Conservation (phyloP, 371 early-diverging fungal genomes). For the Syncephalastrum racemosum region DNA sequence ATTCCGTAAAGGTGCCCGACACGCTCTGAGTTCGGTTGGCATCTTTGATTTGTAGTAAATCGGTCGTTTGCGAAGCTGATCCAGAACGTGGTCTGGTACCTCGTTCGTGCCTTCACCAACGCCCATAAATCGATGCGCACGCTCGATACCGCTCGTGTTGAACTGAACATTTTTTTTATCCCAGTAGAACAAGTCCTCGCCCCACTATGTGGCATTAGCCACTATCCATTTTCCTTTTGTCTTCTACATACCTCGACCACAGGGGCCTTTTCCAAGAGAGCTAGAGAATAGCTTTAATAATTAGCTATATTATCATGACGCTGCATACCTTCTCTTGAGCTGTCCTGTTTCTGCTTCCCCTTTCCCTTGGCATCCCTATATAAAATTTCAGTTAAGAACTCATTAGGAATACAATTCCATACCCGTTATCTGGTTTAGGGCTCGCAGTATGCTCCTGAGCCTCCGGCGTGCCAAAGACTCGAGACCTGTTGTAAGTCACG, state of each 20-base stretch:
- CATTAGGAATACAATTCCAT: not conserved
- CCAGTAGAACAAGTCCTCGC: slow-evolving; percentile 73
- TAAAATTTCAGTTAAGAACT: not conserved
- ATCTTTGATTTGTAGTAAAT: slow-evolving; percentile 43
- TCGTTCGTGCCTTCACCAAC: slow-evolving; percentile 61
- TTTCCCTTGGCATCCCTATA: slow-evolving; percentile 18
- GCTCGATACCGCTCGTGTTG: slow-evolving; percentile 66
- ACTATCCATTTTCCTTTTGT: not conserved
- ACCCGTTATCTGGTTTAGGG: not conserved
- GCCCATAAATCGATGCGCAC: slow-evolving; percentile 66
- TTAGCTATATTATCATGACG: not conserved
- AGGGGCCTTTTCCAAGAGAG: slow-evolving; percentile 58
- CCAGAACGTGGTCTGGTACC: slow-evolving; percentile 53
- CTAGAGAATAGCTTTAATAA: slow-evolving; percentile 8
- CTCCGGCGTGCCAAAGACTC: not conserved
- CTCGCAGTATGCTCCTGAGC: no score
- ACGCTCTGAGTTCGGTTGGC: slow-evolving; percentile 53
- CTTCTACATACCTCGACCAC: slow-evolving; percentile 49
- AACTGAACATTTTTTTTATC: slow-evolving; percentile 59
- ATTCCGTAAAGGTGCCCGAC: slow-evolving; percentile 65
- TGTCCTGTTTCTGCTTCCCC: slow-evolving; percentile 26
- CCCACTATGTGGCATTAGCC: slow-evolving; percentile 40
- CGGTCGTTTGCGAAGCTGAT: slow-evolving; percentile 52
- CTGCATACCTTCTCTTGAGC: slow-evolving; percentile 29
- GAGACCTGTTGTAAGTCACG: slow-evolving; percentile 40